These are phyloP conservation scores for Vanilla planifolia DNA, from an alignment of 106 monocot species.

Conservation along the genomic window DNA sequence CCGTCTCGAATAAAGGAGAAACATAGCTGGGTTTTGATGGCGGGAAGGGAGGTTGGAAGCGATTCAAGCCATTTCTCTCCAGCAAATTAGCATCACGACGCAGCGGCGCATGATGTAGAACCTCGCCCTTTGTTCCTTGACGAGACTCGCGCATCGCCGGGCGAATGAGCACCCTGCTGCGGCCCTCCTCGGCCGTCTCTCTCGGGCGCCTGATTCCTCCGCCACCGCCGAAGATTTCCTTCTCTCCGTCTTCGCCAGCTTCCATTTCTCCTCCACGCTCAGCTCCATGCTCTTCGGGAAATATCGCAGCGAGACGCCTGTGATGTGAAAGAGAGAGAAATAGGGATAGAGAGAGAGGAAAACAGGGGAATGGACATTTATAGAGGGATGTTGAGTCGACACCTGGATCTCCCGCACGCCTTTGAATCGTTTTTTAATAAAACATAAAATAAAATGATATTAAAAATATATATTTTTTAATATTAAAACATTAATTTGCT, in stretches of 20 bases:
- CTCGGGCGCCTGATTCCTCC: background rate
- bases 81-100: slow-evolving; percentile 29
- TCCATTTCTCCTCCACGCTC: background rate
- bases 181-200: background rate
- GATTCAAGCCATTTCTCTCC: slow-evolving; percentile 16
- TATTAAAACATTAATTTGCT: too few relatives aligned
- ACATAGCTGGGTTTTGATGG: too few relatives aligned
- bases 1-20: background rate
- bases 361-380: too few relatives aligned
- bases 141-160: slow-evolving; percentile 6
- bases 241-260: background rate
- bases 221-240: background rate
- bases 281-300: slow-evolving; percentile 5
- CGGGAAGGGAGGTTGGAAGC: background rate
- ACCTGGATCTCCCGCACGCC: too few relatives aligned
- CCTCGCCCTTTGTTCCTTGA: slow-evolving; percentile 21
- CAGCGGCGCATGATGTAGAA: slow-evolving; percentile 31
- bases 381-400: too few relatives aligned
- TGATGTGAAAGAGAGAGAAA: background rate
- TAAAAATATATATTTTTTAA: too few relatives aligned
- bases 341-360: background rate
- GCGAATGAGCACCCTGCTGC: slow-evolving; percentile 3
- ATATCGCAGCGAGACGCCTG: too few relatives aligned
- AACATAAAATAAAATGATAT: too few relatives aligned
- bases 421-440: too few relatives aligned